A percentile compares a stretch with the other conserved stretches of the same genome.
These are phyloP conservation scores for Colletotrichum sp. DNA, from an alignment of 2,329 filamentous ascomycete genomes.

Conservation along the genomic window DNA sequence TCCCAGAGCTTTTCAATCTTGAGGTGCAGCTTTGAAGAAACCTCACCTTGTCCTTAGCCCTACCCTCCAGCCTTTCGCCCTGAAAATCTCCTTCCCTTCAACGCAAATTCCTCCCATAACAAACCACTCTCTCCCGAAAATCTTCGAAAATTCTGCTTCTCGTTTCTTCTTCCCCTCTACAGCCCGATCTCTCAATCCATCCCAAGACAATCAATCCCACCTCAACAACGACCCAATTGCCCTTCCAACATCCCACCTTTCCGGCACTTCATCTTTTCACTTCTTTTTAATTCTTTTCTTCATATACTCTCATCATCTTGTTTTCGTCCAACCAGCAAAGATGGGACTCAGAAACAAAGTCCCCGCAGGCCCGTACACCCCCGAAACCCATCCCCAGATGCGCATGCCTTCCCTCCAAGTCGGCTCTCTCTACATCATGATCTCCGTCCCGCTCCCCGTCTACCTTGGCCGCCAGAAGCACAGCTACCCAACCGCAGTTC, in stretches of 20 bases:
- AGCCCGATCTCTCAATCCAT: fast-evolving
- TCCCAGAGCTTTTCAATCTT: neutral
- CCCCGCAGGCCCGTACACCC: neutral
- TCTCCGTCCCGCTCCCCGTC: slow-evolving; percentile 16
- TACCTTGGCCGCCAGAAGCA: neutral
- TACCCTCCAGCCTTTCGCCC: neutral
- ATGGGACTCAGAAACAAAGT: neutral
- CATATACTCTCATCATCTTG: neutral
- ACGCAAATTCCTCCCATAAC: neutral
- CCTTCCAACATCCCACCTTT: neutral
- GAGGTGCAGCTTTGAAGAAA: neutral
- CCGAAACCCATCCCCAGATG: neutral
- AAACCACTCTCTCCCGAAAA: fast-evolving
- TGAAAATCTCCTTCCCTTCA: neutral
- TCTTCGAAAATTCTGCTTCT: fast-evolving
- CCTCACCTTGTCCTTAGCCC: neutral
- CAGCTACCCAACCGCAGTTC: neutral
- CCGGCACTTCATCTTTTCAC: neutral
- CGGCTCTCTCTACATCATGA: slow-evolving; percentile 19
- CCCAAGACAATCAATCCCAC: neutral
- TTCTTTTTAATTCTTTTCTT: neutral
- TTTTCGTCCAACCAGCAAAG: neutral
- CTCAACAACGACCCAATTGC: neutral
- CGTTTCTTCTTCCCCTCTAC: neutral
- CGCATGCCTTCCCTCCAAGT: neutral